phyloP scores from a whole-genome alignment of 805 yeast genomes.

The Teunomyces barrocoloradensis region DNA sequence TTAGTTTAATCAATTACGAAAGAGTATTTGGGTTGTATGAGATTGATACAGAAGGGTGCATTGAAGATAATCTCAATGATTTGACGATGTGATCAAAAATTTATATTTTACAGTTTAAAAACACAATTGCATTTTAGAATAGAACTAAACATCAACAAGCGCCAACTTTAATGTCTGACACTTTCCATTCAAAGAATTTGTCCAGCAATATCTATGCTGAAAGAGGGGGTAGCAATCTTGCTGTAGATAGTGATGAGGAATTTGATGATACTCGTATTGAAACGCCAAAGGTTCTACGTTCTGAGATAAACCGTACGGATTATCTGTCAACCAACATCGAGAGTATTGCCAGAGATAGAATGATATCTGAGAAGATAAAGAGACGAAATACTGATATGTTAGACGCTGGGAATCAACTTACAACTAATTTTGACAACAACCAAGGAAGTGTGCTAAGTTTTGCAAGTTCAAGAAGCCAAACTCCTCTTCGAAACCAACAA shows the following conservation, averaged over 20 bases:
- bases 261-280: constrained; percentile 30
- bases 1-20: constrained; percentile 65
- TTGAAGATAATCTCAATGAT: constrained; percentile 58
- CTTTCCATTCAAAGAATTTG: not conserved
- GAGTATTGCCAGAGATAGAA: not conserved
- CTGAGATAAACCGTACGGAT: not conserved
- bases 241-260: constrained; percentile 20
- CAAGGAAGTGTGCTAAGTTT: not conserved
- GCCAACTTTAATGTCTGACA: not conserved
- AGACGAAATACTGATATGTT: not conserved
- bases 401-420: not conserved
- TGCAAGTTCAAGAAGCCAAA: not conserved
- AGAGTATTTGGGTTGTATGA: constrained; percentile 52
- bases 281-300: constrained; percentile 18
- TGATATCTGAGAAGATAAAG: not conserved
- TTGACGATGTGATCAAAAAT: constrained; percentile 21
- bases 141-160: not conserved
- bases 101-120: constrained; percentile 3
- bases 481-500: not conserved
- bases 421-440: not conserved
- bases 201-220: not conserved
- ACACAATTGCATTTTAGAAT: not conserved
- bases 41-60: constrained; percentile 41
- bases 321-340: not conserved
- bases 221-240: not conserved